A percentile compares a stretch with the other conserved stretches of the same genome.
Evolutionary conservation across 208 protist genomes (phyloP).

Genomic region (Sergeia podlipaevii): DNA sequence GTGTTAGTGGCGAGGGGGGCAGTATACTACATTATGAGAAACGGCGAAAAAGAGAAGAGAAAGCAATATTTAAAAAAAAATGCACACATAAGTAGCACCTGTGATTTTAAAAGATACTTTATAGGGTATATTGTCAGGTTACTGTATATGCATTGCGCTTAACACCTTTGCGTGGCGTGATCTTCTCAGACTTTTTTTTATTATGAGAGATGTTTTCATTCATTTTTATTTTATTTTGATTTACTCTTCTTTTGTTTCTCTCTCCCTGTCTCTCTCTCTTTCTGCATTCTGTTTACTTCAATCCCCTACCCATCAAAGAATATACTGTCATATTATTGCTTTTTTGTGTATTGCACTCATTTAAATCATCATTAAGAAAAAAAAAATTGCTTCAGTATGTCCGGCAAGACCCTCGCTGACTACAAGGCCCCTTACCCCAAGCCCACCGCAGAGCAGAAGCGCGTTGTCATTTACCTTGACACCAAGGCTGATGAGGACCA

Average conservation of each 20-base stretch:
- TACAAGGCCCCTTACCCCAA: slow-evolving; percentile 35
- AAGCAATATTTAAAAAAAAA: too few relatives aligned
- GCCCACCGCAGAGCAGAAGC: slow-evolving; percentile 18
- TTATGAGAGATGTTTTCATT: not conserved
- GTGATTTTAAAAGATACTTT: too few relatives aligned
- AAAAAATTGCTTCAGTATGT: not conserved
- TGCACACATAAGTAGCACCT: too few relatives aligned
- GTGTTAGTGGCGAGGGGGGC: too few relatives aligned
- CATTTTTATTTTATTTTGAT: slow-evolving; percentile 2
- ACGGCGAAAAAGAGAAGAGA: too few relatives aligned
- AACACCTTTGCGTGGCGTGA: too few relatives aligned
- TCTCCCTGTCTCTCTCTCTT: not conserved
- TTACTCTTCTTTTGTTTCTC: not conserved
- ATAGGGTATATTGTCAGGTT: too few relatives aligned
- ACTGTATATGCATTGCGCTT: too few relatives aligned
- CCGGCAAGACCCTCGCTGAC: slow-evolving; percentile 17
- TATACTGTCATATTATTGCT: not conserved
- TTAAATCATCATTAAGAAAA: slow-evolving; percentile 1
- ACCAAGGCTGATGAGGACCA: slow-evolving; percentile 5
- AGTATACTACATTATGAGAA: too few relatives aligned
- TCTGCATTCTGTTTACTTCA: not conserved
- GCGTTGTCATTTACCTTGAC: slow-evolving; percentile 38
- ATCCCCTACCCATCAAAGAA: not conserved
- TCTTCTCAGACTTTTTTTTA: too few relatives aligned
- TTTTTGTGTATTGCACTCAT: not conserved